Evolutionary conservation across 306 rosid species (phyloP).

Genomic region (Clitoria ternatea): DNA sequence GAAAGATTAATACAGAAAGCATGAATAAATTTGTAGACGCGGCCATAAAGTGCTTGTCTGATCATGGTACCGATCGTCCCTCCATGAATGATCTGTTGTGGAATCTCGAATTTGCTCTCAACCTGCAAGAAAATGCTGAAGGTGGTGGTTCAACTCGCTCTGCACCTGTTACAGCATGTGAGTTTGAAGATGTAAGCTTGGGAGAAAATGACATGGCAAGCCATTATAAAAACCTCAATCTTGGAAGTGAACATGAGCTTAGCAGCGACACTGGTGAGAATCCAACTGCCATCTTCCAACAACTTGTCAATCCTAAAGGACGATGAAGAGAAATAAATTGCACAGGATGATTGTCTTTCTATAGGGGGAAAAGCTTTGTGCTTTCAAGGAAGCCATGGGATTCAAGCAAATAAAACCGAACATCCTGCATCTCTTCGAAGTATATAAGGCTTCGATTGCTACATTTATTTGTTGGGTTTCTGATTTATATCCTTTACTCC

Average conservation of each 20-base stretch:
- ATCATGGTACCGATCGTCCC: constrained; percentile 45
- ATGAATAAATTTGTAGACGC: constrained; percentile 46
- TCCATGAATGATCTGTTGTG: constrained; percentile 53
- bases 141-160: constrained; percentile 28
- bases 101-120: constrained; percentile 58
- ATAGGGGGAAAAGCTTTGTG: background rate
- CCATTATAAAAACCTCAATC: constrained; percentile 35
- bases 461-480: constrained; percentile 14
- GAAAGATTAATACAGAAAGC: constrained; percentile 46
- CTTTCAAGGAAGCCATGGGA: constrained; percentile 28
- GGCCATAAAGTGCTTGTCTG: constrained; percentile 54
- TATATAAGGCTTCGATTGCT: constrained; percentile 11
- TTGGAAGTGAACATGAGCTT: constrained; percentile 34
- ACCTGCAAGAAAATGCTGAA: constrained; percentile 33
- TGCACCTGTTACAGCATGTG: background rate
- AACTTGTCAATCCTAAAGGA: constrained; percentile 25
- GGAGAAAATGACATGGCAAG: constrained; percentile 7
- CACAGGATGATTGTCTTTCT: background rate
- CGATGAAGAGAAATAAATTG: constrained; percentile 27
- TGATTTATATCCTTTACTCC: background rate
- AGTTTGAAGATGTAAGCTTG: constrained; percentile 32
- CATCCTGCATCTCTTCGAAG: constrained; percentile 1
- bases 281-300: constrained; percentile 25
- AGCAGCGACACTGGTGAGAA: constrained; percentile 3
- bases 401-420: constrained; percentile 16